phyloP scores from a whole-genome alignment of 352 stramenopile species.

The Globisporangium paddicum region DNA sequence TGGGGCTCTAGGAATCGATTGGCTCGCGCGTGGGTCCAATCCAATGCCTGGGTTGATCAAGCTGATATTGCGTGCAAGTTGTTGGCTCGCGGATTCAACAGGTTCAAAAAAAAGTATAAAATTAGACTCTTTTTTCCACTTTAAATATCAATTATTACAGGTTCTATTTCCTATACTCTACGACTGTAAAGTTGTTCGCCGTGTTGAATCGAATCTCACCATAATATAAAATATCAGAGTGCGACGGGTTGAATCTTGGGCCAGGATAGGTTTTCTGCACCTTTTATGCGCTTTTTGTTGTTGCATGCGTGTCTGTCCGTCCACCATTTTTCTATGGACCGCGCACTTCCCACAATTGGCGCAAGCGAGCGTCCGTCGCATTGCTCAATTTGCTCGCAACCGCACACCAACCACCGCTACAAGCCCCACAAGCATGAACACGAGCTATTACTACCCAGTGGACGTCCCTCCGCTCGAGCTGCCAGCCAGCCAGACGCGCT shows the following conservation, averaged over 20 bases:
- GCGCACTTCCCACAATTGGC: not conserved
- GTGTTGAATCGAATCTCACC: not conserved
- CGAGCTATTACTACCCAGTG: conserved; percentile 7
- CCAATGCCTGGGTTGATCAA: not conserved
- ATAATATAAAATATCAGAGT: not conserved
- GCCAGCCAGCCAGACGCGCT: conserved; percentile 3
- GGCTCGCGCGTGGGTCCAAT: conserved; percentile 6
- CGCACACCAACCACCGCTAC: not conserved
- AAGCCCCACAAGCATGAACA: conserved; percentile 1
- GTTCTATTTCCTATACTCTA: not conserved
- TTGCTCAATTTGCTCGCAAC: conserved; percentile 10
- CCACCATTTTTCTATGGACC: not conserved
- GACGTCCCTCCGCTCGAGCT: conserved; percentile 13
- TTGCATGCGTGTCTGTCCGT: conserved; percentile 1
- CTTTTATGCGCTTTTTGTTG: not conserved
- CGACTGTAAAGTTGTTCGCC: not conserved
- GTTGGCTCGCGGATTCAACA: not conserved
- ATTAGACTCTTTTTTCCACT: not conserved
- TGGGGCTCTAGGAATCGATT: not conserved
- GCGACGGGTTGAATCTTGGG: not conserved
- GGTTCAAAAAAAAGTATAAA: not conserved
- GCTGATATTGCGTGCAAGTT: not conserved
- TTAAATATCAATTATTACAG: not conserved
- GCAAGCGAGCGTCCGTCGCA: not conserved
- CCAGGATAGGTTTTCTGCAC: not conserved